Base-by-base conservation (phyloP, 495 filamentous ascomycete genomes). In the Penicillium egyptiacum region DNA sequence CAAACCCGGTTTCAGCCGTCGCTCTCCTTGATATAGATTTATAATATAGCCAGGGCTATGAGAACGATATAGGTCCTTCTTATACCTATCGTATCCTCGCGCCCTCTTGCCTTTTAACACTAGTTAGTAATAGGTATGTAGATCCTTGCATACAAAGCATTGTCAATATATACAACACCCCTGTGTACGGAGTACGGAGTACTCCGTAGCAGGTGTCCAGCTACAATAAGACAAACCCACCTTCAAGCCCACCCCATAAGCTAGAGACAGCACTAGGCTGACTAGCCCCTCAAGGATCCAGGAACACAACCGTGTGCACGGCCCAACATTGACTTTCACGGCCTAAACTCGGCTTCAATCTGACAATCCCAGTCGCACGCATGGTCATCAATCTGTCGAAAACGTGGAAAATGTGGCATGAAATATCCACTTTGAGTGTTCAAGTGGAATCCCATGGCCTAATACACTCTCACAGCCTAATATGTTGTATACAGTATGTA, bases 261-360 rank as follows among this genome's bases (percentile, higher is more conserved):
- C 30, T 33, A 33, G 14, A 33, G 9, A 33, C 30, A 33, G 22
- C 28, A 35, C 41, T 54, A 54, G 25, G 19, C 16, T 12, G 8
- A 43, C 41, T 54, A 54, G 51, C 41, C 28, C 30, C 41, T 7
- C 45, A 54, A 20, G 4, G 8, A 52, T 14, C 37, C 35, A 41
- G 35, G 4, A 52, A 30, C 14, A 20, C 33, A 25, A 25, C 25
- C 41, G 41, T 25, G 28, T 43, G 51, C 51, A 54, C 51, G 51
- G 51, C 19, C 30, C 41, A 54, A 10, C 0, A 41, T 50, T 50
- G 47, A 37, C 31, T 23, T 35, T 16, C 30, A 19, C 33, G 49
- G 50, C 37, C 37, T 23, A 52, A 41, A 40, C 50, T 40, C 49
- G 49, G 49, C 49, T 51, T 25, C 35, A 23, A 40, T 26, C 23